Evolutionary conservation across 805 yeast genomes (phyloP).

Genomic region (Cyberlindnera lachancei): DNA sequence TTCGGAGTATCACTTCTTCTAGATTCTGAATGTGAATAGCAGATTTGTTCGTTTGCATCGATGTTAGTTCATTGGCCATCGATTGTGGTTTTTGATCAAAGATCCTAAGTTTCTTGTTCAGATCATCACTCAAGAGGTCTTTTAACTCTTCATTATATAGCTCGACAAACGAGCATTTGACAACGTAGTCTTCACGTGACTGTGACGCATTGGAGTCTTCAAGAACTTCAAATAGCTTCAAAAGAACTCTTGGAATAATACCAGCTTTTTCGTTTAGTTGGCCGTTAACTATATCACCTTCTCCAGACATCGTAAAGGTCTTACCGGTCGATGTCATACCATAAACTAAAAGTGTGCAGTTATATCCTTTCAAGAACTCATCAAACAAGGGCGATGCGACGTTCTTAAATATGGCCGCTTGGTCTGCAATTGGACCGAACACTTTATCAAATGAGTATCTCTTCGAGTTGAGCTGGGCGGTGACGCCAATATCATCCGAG

Average conservation of each 20-base stretch:
- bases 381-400: conserved; percentile 57
- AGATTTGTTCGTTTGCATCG: conserved; percentile 11
- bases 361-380: conserved; percentile 69
- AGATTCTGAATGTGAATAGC: conserved; percentile 53
- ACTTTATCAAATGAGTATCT: conserved; percentile 72
- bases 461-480: conserved; percentile 38
- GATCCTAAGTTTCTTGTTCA: conserved; percentile 44
- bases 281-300: conserved; percentile 28
- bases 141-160: conserved; percentile 80
- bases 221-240: conserved; percentile 48
- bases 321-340: conserved; percentile 94
- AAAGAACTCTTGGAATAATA: conserved; percentile 55
- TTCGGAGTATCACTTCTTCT: conserved; percentile 50
- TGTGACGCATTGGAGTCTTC: conserved; percentile 21
- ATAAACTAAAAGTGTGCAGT: conserved; percentile 78
- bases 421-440: conserved; percentile 78
- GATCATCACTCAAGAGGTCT: conserved; percentile 47
- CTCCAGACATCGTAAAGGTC: conserved; percentile 76
- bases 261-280: conserved; percentile 46
- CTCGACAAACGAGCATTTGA: conserved; percentile 76
- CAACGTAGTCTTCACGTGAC: conserved; percentile 46
- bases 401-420: conserved; percentile 53
- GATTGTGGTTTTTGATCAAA: conserved; percentile 35
- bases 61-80: conserved; percentile 1
- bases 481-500: conserved; percentile 30